Evolutionary conservation across 345 rosid species (phyloP).

Genomic region (Arabis alpina): DNA sequence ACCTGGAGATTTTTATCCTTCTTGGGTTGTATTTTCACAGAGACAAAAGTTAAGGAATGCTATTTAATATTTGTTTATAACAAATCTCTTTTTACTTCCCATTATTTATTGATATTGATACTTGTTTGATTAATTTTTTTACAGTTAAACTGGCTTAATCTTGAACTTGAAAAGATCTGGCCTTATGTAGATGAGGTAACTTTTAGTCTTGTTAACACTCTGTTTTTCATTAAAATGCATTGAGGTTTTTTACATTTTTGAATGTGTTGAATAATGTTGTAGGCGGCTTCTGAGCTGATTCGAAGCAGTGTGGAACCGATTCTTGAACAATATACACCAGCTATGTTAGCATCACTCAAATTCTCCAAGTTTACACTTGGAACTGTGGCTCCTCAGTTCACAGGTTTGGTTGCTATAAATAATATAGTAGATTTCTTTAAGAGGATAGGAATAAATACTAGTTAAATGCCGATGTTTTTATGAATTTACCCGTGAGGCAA

Average conservation of each 20-base stretch:
- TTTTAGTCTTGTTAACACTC: background rate
- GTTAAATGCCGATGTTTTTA: background rate
- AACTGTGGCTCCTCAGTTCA: conserved; percentile 95
- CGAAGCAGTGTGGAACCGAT: conserved; percentile 77
- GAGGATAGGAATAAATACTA: too few relatives aligned
- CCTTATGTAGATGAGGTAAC: conserved; percentile 82
- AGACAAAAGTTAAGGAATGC: conserved; percentile 68
- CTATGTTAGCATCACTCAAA: conserved; percentile 68
- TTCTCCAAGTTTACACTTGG: conserved; percentile 89
- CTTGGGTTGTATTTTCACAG: conserved; percentile 86
- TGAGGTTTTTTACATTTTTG: background rate
- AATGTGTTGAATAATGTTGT: conserved; percentile 13
- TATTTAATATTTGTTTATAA: background rate
- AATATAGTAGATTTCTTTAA: background rate
- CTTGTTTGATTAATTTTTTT: conserved; percentile 20
- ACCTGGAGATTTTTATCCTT: conserved; percentile 66
- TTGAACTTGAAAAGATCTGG: conserved; percentile 86
- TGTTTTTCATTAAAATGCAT: background rate
- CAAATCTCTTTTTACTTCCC: background rate
- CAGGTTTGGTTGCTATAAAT: conserved; percentile 52
- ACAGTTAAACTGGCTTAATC: conserved; percentile 90
- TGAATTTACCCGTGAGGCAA: background rate
- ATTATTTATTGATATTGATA: conserved; percentile 21
- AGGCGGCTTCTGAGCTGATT: conserved; percentile 95
- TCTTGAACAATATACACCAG: conserved; percentile 84